Evolutionary conservation across 208 protist species (phyloP), one percentile per base, ranked within the genome.

Genomic region (Acanthamoeba comandoni): DNA sequence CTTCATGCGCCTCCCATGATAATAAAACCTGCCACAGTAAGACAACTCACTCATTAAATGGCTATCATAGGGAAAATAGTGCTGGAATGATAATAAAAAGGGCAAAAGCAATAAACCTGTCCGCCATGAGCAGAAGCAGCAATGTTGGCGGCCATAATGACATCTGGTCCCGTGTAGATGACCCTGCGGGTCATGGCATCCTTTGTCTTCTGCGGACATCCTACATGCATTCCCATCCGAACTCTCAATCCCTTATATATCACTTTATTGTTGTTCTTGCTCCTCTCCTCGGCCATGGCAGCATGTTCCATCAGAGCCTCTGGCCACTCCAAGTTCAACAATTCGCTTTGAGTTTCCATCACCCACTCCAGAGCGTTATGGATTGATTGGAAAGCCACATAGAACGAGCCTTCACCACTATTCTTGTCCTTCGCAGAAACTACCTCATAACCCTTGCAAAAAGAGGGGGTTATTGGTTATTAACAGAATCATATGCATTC

Each of bases 231-330:
- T 1, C 85, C 85, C 85, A 91, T 91, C 24, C 85, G 31, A 39
- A 91, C 85, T 29, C 85, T 62, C 35, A 91, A 53, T 22, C 85
- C 85, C 48, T 64, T 73, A 53, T 79, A 91, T 4, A 91, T 39
- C 57, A 89, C 58, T 51, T 69, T 71, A 48, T 89, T 51, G 39
- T 89, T 64, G 13, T 57, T 71, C 43, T 89, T 51, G 55, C 60
- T 64, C 73, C 67, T 57, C 89, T 92, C 80, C 53, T 89, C 80
- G 11, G 29, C 80, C 58, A 64, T 64, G 85, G 35, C 51, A 17
- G 85, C 51, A 43, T 91, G 85, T 55, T 91, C 85, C 17, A 79
- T 43, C 55, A 89, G 80, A 57, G 55, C 26, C 43, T 29, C 29
- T 0, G 85, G 85, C 85, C 85, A 91, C 4, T 77, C 65, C 48